A percentile compares a stretch with the other conserved stretches of the same genome.
phyloP scores from a whole-genome alignment of 208 protist species.

The Acanthamoeba castellanii region DNA sequence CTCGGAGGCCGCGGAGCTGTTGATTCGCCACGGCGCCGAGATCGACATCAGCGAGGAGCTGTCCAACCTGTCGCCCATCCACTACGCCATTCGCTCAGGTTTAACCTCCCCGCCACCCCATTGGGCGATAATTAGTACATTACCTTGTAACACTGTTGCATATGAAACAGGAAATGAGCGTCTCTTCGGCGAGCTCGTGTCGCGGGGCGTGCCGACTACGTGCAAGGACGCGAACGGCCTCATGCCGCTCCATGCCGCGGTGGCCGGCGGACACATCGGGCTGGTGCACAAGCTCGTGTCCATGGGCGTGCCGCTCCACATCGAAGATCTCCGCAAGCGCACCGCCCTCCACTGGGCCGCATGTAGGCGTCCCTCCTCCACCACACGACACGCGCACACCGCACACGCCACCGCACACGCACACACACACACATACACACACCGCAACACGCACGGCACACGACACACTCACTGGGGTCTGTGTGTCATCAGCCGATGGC shows the following conservation, averaged over 20 bases:
- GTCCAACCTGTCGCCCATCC: constrained; percentile 37
- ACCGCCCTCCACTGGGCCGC: constrained; percentile 55
- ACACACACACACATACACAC: too few species aligned
- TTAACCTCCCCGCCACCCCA: not conserved
- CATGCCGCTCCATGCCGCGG: constrained; percentile 39
- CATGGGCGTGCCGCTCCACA: constrained; percentile 34
- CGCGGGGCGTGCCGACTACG: constrained; percentile 9
- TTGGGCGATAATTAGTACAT: not conserved
- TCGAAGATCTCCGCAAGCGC: constrained; percentile 30
- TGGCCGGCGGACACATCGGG: constrained; percentile 13
- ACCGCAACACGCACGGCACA: not conserved
- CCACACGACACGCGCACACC: too few species aligned
- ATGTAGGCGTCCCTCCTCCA: not conserved
- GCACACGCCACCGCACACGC: too few species aligned
- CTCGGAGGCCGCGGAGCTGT: constrained; percentile 30
- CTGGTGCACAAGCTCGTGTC: constrained; percentile 22
- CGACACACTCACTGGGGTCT: not conserved
- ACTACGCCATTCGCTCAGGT: constrained; percentile 49
- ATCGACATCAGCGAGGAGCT: constrained; percentile 47
- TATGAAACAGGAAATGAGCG: constrained; percentile 13
- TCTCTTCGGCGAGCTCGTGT: constrained; percentile 17
- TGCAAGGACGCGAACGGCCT: constrained; percentile 58
- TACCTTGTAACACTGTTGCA: not conserved
- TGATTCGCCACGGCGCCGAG: constrained; percentile 11
- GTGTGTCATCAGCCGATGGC: constrained; percentile 7